Base-by-base conservation (phyloP, 2,329 filamentous ascomycete genomes). In the Claviceps digitariae region DNA sequence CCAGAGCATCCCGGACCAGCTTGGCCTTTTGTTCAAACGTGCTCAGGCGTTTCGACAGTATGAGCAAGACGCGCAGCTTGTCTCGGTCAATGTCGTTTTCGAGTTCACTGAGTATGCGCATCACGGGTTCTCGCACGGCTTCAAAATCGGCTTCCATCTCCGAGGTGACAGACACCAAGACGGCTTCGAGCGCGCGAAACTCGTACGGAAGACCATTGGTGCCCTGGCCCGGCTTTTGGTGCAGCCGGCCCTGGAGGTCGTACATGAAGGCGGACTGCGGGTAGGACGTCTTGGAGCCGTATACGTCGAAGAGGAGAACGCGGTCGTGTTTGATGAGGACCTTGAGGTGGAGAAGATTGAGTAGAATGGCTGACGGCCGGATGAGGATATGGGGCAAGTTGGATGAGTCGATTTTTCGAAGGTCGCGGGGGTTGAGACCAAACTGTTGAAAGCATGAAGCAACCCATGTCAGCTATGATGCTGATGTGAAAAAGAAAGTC, bases 231-330 rank as follows among this genome's bases (percentile, higher is more conserved):
- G 65, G 60, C 66, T 90, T 91, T 64, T 95, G 89, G 57, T 88
- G 84, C 46, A 98, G 74, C 66, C 95, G 95, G 13, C 88, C 88
- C 67, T 97, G 90, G 21, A 98, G 73, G 64, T 97, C 93, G 69
- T 97, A 96, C 82, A 98, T 95, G 72, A 98, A 98, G 15, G 93
- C 82, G 4, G 90, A 95, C 67, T 97, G 93, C 34, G 91, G 90
- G 63, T 96, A 95, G 0, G 90, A 94, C 60, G 94, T 89, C 55
- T 89, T 90, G 43, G 89, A 93, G 31, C 93, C 93, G 69, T 95
- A 97, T 15, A 93, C 88, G 63, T 97, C 93, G 66, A 98, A 97
- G 5, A 98, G 84, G 25, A 98, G 80, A 7, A 98, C 90, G 25
- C 90, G 86, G 64, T 98, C 88, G 58, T 90, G 82, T 72, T 96